Percentiles rank a stretch among this genome's conserved stretches.
Evolutionary conservation across 352 stramenopile genomes (phyloP).

Genomic region (Peronosclerospora sorghi): DNA sequence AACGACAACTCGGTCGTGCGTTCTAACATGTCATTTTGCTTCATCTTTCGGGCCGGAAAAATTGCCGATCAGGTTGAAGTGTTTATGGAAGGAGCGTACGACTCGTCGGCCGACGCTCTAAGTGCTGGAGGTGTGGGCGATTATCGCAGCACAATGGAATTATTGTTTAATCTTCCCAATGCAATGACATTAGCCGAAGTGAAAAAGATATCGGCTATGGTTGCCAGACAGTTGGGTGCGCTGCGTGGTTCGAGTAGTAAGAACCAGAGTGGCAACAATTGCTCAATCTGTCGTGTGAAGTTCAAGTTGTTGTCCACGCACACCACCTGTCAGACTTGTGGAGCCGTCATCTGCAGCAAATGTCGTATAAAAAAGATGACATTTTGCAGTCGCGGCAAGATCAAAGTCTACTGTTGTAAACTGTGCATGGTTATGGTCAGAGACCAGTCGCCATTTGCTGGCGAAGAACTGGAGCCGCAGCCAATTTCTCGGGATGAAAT

Average conservation of each 20-base stretch:
- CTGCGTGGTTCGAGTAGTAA: slow-evolving; percentile 19
- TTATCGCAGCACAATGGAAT: slow-evolving; percentile 53
- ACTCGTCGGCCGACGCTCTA: slow-evolving; percentile 46
- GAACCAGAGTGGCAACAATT: slow-evolving; percentile 33
- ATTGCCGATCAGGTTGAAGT: slow-evolving; percentile 46
- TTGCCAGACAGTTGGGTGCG: slow-evolving; percentile 28
- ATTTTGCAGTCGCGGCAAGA: slow-evolving; percentile 40
- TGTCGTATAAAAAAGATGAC: slow-evolving; percentile 55
- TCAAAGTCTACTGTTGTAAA: slow-evolving; percentile 63
- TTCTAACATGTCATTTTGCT: slow-evolving; percentile 58
- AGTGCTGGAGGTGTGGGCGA: slow-evolving; percentile 58
- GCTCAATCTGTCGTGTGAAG: slow-evolving; percentile 56
- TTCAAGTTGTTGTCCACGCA: slow-evolving; percentile 41
- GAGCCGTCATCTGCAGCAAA: slow-evolving; percentile 63
- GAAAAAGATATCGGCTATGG: slow-evolving; percentile 61
- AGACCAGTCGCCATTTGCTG: slow-evolving; percentile 55
- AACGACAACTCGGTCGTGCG: slow-evolving; percentile 70
- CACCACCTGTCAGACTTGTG: slow-evolving; percentile 48
- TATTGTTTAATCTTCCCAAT: slow-evolving; percentile 43
- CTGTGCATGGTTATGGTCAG: slow-evolving; percentile 60
- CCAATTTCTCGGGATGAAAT: slow-evolving; percentile 16
- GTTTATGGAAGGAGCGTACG: slow-evolving; percentile 61
- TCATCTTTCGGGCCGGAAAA: slow-evolving; percentile 49
- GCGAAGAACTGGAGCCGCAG: slow-evolving; percentile 31
- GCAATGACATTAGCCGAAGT: slow-evolving; percentile 36